Base-by-base conservation (phyloP, 1,284 basidiomycete species). In the Puccinia triticina region DNA sequence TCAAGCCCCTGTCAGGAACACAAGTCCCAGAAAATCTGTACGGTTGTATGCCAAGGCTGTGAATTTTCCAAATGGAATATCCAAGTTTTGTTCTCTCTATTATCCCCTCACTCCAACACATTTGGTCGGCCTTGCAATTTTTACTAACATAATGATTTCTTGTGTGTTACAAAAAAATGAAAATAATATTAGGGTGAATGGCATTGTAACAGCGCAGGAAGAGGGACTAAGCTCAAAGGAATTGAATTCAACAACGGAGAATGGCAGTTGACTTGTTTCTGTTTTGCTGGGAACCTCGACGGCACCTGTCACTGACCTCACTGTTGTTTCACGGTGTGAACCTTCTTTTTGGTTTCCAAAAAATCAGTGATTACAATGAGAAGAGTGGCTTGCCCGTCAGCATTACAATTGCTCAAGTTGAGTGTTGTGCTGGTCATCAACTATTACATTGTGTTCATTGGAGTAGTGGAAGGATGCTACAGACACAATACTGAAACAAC, bases 221-320 rank as follows among this genome's bases (percentile, higher is more conserved):
- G 66, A 7, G n/a, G 59, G 26, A 81, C 67, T 66, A 59, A 59
- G 37, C 75, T 81, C 43, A 64, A 50, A 50, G 71, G 59, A 21
- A 74, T 81, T n/a, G 79, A 81, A 72, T 81, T 81, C 40, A 71
- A 81, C 21, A 71, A 81, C 4, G 79, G 79, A 37, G 79, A 81
- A 74, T 81, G 79, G 79, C 69, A 81, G 79, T 80, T 78, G 21
- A 81, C 71, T 74, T 37, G n/a, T 26, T 18, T 55, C n/a, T 46
- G n/a, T 81, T 59, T 61, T 8, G 48, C 57, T 16, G 26, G 0
- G 4, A 1, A 55, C 43, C 59, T 48, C 8, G 23, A 29, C 11
- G 0, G n/a, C 50, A 1, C 34, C 29, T 8, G 29, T 34, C 26
- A 14, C 59, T 61, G 29, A 61, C 29, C 59, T 61, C 4, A 32